These are phyloP conservation scores for Eucalyptus coolabah DNA, from an alignment of 345 rosid genomes.

Conservation along the genomic window DNA sequence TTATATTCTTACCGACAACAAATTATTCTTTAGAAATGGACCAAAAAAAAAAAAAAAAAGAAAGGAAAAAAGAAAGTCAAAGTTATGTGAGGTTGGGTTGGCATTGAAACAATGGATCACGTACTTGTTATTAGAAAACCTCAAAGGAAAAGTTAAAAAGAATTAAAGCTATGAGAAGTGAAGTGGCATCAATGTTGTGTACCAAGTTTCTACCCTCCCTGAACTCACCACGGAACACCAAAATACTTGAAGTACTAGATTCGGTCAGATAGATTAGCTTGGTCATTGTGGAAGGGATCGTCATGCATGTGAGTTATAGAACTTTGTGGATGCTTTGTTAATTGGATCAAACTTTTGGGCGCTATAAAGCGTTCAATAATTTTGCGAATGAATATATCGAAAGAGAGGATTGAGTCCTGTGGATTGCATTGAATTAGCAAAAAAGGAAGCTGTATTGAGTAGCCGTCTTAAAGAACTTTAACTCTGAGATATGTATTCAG, in stretches of 20 bases:
- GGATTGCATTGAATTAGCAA: background rate
- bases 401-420: background rate
- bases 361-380: background rate
- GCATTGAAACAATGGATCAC: background rate
- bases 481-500: background rate
- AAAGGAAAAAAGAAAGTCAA: background rate
- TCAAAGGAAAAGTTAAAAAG: background rate
- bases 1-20: background rate
- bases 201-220: background rate
- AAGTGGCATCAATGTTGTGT: background rate
- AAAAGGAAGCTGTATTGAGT: background rate
- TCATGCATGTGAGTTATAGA: background rate
- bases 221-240: background rate
- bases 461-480: background rate
- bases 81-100: background rate
- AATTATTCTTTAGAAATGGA: background rate
- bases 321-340: background rate
- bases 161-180: background rate
- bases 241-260: background rate
- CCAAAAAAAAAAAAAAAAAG: rapidly evolving
- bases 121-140: background rate
- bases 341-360: background rate
- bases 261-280: background rate
- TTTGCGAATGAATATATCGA: background rate
- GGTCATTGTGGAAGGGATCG: background rate